phyloP scores from a whole-genome alignment of 2,329 filamentous ascomycete genomes.

The Exophiala xenobiotica region DNA sequence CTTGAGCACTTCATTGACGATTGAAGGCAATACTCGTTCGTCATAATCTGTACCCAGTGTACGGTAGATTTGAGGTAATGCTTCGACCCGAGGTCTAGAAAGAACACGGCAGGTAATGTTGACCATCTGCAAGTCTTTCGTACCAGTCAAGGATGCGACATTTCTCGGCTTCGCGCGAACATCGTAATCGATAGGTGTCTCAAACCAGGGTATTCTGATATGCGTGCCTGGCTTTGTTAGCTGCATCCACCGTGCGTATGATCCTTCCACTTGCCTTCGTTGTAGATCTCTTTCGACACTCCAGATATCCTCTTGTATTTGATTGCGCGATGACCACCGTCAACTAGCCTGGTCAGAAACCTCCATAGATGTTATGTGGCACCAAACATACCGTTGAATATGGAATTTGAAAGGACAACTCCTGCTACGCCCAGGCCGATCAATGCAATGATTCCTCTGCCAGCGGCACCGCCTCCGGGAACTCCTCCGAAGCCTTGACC shows the following conservation, averaged over 20 bases:
- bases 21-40: constrained; percentile 92
- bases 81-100: constrained; percentile 80
- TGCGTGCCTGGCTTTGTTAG: constrained; percentile 69
- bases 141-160: constrained; percentile 93
- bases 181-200: constrained; percentile 95
- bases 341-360: constrained; percentile 56
- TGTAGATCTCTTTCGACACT: constrained; percentile 95
- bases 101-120: constrained; percentile 99
- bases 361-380: background rate
- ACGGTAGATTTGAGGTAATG: constrained; percentile 94
- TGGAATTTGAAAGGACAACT: constrained; percentile 53
- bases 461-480: constrained; percentile 53
- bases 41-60: constrained; percentile 96
- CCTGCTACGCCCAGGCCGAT: constrained; percentile 51
- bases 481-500: constrained; percentile 52
- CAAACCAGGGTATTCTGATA: constrained; percentile 92
- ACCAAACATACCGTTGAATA: constrained; percentile 62
- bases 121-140: constrained; percentile 98
- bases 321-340: constrained; percentile 97
- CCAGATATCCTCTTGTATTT: constrained; percentile 93
- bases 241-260: background rate
- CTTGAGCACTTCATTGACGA: constrained; percentile 98
- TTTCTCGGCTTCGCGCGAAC: constrained; percentile 97
- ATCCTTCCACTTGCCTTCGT: constrained; percentile 65
- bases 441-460: constrained; percentile 56